Percentiles rank a stretch among this genome's conserved stretches.
phyloP scores from a whole-genome alignment of 805 yeast species.

The Phaffomyces opuntiae region DNA sequence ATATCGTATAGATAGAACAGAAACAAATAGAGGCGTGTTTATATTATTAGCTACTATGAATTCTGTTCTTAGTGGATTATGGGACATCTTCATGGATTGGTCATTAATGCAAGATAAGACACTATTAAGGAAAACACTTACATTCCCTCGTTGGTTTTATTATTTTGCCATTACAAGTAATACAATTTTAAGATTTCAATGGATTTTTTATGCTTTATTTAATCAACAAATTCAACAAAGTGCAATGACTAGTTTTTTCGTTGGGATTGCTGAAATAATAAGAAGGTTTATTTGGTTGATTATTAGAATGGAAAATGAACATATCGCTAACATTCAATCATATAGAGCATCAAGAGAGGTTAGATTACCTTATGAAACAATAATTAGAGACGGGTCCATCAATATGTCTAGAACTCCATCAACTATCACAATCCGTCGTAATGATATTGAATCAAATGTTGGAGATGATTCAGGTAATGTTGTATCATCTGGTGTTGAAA shows the following conservation, averaged over 20 bases:
- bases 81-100: conserved; percentile 98
- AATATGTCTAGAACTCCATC: conserved; percentile 20
- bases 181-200: conserved; percentile 73
- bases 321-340: conserved; percentile 78
- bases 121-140: conserved; percentile 65
- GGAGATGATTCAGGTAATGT: background rate
- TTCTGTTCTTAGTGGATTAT: conserved; percentile 57
- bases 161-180: conserved; percentile 71
- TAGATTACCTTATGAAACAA: conserved; percentile 69
- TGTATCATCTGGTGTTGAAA: conserved; percentile 7
- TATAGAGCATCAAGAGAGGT: conserved; percentile 85
- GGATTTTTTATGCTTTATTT: conserved; percentile 86
- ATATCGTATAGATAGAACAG: conserved; percentile 56
- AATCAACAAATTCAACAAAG: conserved; percentile 76
- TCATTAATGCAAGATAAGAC: conserved; percentile 68
- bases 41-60: conserved; percentile 71
- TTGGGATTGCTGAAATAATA: conserved; percentile 75
- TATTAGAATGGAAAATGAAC: conserved; percentile 95
- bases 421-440: background rate
- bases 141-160: conserved; percentile 54
- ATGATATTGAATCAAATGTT: conserved; percentile 7
- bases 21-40: conserved; percentile 43
- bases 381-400: conserved; percentile 16
- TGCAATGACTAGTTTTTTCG: conserved; percentile 75
- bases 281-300: conserved; percentile 87